Conservation (phyloP, 345 rosid species). For the Gossypium ekmanianum region DNA sequence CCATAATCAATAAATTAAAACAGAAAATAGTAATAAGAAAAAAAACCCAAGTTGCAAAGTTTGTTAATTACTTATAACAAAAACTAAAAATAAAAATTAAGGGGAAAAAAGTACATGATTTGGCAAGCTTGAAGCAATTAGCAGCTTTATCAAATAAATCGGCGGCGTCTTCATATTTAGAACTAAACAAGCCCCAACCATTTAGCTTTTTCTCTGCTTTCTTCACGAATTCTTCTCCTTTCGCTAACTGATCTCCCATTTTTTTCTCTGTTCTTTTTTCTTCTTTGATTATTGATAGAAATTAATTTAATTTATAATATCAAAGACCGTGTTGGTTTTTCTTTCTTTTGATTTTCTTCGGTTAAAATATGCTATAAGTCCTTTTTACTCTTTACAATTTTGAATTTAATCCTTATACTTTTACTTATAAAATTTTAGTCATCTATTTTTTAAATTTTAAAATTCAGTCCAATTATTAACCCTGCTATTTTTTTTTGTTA, state of each 20-base stretch:
- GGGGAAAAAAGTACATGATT: constrained; percentile 40
- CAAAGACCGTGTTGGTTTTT: no score
- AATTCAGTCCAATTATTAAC: no score
- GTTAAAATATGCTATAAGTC: no score
- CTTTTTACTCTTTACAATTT: no score
- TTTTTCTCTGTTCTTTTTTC: not conserved
- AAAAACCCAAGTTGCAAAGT: not conserved
- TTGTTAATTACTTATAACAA: no score
- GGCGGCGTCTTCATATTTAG: constrained; percentile 70
- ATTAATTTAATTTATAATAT: not conserved
- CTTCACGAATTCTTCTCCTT: constrained; percentile 59
- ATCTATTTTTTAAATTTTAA: no score
- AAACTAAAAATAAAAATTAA: not conserved
- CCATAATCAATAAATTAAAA: not conserved
- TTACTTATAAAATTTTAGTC: no score
- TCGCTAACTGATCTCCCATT: constrained; percentile 58
- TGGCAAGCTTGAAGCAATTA: constrained; percentile 67
- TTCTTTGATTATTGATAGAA: not conserved
- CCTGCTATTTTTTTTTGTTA: no score
- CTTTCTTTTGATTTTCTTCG: no score
- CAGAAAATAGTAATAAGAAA: not conserved
- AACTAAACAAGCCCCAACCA: constrained; percentile 57
- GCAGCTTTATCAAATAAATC: constrained; percentile 76
- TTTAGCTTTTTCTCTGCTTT: constrained; percentile 67
- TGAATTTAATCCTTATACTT: no score